Conservation (phyloP, 805 yeast genomes). For the Pichia insulana region DNA sequence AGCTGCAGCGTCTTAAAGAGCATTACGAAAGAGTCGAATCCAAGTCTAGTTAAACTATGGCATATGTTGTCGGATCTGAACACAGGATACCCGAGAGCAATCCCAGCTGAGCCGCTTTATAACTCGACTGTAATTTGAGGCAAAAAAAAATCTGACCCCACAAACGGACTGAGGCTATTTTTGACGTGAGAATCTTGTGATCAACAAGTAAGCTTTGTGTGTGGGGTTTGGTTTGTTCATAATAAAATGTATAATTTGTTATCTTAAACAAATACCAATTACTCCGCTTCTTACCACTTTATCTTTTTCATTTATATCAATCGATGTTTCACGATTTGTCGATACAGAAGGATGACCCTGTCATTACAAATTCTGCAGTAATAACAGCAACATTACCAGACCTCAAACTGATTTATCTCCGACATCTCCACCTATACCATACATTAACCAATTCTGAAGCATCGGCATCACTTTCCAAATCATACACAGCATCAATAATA, state of each 20-base stretch:
- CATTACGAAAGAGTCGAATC: slow-evolving; percentile 33
- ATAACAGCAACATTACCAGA: slow-evolving; percentile 1
- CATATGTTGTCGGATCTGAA: not conserved
- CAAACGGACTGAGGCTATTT: no score
- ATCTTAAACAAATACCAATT: no score
- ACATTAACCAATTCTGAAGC: not conserved
- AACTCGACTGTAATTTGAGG: no score
- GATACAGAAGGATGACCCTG: slow-evolving; percentile 8
- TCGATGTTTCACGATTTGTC: slow-evolving; percentile 9
- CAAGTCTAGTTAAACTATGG: not conserved
- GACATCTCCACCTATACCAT: slow-evolving; percentile 2
- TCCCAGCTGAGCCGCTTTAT: not conserved
- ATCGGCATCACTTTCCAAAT: not conserved
- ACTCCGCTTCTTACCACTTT: no score
- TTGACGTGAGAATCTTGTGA: no score
- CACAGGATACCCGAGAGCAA: not conserved
- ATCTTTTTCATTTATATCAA: not conserved
- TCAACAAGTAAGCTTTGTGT: no score
- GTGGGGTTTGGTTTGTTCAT: no score
- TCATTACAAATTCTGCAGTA: not conserved
- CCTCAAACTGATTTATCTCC: not conserved
- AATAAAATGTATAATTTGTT: no score
- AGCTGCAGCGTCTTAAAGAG: slow-evolving; percentile 30
- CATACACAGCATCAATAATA: slow-evolving; percentile 1
- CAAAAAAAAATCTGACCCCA: no score